Conservation (phyloP, 2,329 filamentous ascomycete species). For the Colletotrichum lindemuthianum region DNA sequence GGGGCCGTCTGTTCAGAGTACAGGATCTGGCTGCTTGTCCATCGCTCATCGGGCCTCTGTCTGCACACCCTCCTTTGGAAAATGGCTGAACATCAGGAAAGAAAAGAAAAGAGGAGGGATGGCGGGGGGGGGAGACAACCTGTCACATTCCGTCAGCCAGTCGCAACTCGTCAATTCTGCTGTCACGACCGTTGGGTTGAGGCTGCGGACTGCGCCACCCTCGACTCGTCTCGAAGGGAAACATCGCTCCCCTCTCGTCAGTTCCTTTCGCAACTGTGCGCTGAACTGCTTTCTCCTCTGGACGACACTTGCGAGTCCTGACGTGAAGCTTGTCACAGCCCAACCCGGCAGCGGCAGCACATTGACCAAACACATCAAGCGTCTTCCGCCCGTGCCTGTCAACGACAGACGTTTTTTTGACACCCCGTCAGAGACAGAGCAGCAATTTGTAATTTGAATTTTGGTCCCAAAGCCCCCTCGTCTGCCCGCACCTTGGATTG, state of each 20-base stretch:
- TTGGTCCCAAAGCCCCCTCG: slow-evolving; percentile 17
- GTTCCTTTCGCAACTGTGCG: not conserved
- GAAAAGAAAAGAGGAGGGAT: not conserved
- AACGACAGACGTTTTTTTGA: slow-evolving; percentile 27
- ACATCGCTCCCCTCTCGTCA: slow-evolving; percentile 20
- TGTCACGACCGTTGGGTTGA: slow-evolving; percentile 26
- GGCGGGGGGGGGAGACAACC: slow-evolving; percentile 15
- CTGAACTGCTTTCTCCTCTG: slow-evolving; percentile 29
- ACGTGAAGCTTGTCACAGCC: slow-evolving; percentile 34
- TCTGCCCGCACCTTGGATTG: slow-evolving; percentile 25
- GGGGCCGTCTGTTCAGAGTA: slow-evolving; percentile 19
- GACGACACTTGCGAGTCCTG: slow-evolving; percentile 34
- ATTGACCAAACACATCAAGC: not conserved
- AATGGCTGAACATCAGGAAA: slow-evolving; percentile 2
- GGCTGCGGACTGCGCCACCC: slow-evolving; percentile 29
- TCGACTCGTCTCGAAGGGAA: slow-evolving; percentile 29
- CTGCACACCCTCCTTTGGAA: slow-evolving; percentile 14
- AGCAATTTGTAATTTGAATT: slow-evolving; percentile 20
- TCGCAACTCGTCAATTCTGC: slow-evolving; percentile 28
- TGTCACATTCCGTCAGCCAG: slow-evolving; percentile 35
- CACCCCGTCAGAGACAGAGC: slow-evolving; percentile 10
- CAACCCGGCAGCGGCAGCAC: slow-evolving; percentile 7
- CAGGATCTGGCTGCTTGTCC: slow-evolving; percentile 31
- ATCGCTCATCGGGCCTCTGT: not conserved
- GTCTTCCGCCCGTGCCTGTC: slow-evolving; percentile 16